Percentiles rank a stretch among this genome's conserved stretches.
phyloP scores from a whole-genome alignment of 2,329 filamentous ascomycete genomes.

The Exophiala dermatitidis region DNA sequence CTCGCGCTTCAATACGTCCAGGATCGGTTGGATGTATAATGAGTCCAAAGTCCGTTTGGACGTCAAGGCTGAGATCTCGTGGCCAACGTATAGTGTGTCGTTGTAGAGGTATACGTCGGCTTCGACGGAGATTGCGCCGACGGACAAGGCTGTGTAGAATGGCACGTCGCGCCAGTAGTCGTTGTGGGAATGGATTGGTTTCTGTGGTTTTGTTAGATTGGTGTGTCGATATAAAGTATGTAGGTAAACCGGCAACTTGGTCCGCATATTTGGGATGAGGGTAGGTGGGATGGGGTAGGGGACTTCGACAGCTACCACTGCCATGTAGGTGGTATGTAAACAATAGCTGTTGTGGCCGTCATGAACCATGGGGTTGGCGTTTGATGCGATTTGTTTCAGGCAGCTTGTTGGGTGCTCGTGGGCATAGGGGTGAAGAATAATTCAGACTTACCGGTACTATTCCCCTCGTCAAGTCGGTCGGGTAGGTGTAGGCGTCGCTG shows the following conservation, averaged over 20 bases:
- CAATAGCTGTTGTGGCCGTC: too few species aligned
- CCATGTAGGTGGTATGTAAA: too few species aligned
- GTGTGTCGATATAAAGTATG: too few species aligned
- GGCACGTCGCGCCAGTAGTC: slow-evolving; percentile 39
- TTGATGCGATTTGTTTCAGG: too few species aligned
- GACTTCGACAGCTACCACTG: too few species aligned
- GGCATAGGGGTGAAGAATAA: too few species aligned
- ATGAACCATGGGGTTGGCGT: too few species aligned
- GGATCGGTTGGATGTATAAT: slow-evolving; percentile 45
- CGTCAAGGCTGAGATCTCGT: slow-evolving; percentile 34
- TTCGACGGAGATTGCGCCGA: slow-evolving; percentile 41
- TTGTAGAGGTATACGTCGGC: slow-evolving; percentile 42
- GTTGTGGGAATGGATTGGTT: slow-evolving; percentile 38
- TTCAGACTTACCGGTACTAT: slow-evolving; percentile 30
- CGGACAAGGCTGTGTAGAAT: slow-evolving; percentile 35
- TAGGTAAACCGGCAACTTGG: too few species aligned
- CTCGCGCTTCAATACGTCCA: slow-evolving; percentile 48
- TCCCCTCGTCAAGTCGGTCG: slow-evolving; percentile 35
- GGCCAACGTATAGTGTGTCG: slow-evolving; percentile 38
- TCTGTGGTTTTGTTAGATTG: slow-evolving; percentile 10
- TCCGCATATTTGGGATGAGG: neutral
- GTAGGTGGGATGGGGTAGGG: too few species aligned
- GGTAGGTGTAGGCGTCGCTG: slow-evolving; percentile 28
- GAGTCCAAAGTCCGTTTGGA: slow-evolving; percentile 35
- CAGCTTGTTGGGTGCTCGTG: too few species aligned